Conservation (phyloP, 371 early-diverging fungal genomes). For the Coemansia sp. region DNA sequence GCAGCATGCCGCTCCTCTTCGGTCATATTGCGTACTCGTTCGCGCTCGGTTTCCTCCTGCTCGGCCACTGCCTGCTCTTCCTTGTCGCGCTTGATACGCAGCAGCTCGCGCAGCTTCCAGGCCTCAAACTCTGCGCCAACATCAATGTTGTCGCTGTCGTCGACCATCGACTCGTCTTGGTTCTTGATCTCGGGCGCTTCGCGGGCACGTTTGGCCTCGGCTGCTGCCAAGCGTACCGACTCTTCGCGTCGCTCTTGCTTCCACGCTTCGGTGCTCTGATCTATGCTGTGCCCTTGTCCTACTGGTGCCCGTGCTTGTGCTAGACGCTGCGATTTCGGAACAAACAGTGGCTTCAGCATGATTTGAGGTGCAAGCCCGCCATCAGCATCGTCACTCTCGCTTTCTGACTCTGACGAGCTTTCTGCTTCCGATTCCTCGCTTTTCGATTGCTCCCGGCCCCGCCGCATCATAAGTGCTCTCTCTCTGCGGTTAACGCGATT, state of each 20-base stretch:
- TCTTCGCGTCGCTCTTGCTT: constrained; percentile 19
- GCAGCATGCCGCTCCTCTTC: constrained; percentile 75
- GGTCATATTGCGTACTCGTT: constrained; percentile 76
- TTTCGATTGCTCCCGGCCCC: neutral
- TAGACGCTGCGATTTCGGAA: constrained; percentile 40
- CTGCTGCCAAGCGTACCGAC: constrained; percentile 46
- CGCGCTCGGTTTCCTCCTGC: constrained; percentile 74
- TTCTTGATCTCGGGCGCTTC: constrained; percentile 27
- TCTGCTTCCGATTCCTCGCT: neutral
- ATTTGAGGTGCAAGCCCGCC: constrained; percentile 10
- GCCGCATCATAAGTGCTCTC: neutral
- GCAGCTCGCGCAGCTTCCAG: constrained; percentile 92
- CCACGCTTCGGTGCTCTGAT: neutral
- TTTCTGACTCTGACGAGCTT: neutral
- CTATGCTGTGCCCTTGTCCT: neutral
- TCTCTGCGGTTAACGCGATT: neutral
- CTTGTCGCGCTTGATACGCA: constrained; percentile 83
- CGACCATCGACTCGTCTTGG: constrained; percentile 56
- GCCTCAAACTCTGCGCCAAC: constrained; percentile 84
- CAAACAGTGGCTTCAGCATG: constrained; percentile 48
- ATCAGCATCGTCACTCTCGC: constrained; percentile 1
- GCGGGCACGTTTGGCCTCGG: constrained; percentile 34
- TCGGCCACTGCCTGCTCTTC: constrained; percentile 74
- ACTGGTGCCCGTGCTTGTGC: neutral
- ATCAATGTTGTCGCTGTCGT: constrained; percentile 89